Evolutionary conservation across 768 basidiomycete genomes (phyloP).

Genomic region (Galerina sulciceps): DNA sequence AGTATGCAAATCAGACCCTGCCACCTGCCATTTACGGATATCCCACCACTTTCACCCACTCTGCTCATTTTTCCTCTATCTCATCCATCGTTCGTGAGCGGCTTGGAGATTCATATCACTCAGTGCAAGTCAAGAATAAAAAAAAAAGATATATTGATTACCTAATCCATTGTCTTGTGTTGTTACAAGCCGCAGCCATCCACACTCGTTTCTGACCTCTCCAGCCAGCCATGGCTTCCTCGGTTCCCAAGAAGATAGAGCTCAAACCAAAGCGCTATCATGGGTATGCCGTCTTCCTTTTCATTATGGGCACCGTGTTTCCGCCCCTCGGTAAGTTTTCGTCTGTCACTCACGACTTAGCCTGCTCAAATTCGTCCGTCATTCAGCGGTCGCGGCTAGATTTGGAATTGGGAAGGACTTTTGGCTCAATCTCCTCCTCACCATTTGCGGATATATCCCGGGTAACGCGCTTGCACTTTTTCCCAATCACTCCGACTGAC

Average conservation of each 20-base stretch:
- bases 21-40: constrained; percentile 17
- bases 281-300: constrained; percentile 80
- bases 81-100: background rate
- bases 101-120: too few species aligned
- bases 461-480: constrained; percentile 43
- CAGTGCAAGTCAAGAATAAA: too few species aligned
- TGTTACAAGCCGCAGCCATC: too few species aligned
- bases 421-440: constrained; percentile 86
- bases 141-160: too few species aligned
- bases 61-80: background rate
- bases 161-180: too few species aligned
- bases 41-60: background rate
- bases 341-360: background rate
- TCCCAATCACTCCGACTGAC: constrained; percentile 6
- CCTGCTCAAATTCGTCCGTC: constrained; percentile 7
- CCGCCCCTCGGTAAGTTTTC: constrained; percentile 79
- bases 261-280: constrained; percentile 76
- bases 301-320: constrained; percentile 87
- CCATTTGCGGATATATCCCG: constrained; percentile 91
- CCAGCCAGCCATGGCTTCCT: constrained; percentile 31
- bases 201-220: too few species aligned
- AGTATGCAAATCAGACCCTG: constrained; percentile 17
- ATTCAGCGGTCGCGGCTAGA: constrained; percentile 85
- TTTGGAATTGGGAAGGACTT: constrained; percentile 93
- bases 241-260: constrained; percentile 55